These are phyloP conservation scores for Antrodiella citrinella DNA, from an alignment of 768 basidiomycete genomes.

Conservation along the genomic window DNA sequence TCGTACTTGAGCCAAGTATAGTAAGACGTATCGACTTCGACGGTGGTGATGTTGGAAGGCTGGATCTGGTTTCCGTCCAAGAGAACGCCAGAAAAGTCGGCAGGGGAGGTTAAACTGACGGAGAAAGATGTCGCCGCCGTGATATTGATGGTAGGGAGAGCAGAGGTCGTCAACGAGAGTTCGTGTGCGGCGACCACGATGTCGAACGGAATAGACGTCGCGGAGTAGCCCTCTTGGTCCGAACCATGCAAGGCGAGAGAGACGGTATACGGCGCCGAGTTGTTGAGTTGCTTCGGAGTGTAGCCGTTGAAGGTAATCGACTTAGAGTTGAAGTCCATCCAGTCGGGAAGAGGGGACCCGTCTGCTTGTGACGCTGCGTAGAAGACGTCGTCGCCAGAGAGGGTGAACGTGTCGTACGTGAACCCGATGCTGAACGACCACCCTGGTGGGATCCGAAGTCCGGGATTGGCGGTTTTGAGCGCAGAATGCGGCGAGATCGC, in stretches of 20 bases:
- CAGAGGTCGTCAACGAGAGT: slow-evolving; percentile 36
- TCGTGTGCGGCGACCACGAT: slow-evolving; percentile 65
- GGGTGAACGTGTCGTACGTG: slow-evolving; percentile 48
- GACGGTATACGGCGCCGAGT: slow-evolving; percentile 34
- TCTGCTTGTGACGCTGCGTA: slow-evolving; percentile 60
- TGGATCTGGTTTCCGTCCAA: slow-evolving; percentile 56
- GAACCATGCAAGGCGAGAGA: slow-evolving; percentile 58
- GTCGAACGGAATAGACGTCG: slow-evolving; percentile 50
- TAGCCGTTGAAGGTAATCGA: slow-evolving; percentile 75
- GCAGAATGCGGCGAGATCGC: slow-evolving; percentile 53
- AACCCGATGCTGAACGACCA: slow-evolving; percentile 95
- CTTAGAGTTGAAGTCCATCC: slow-evolving; percentile 63
- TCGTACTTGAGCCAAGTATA: slow-evolving; percentile 63
- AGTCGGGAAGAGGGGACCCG: slow-evolving; percentile 64
- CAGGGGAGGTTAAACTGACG: slow-evolving; percentile 41
- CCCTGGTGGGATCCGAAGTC: slow-evolving; percentile 62
- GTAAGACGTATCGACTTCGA: slow-evolving; percentile 52
- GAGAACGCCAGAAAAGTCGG: slow-evolving; percentile 55
- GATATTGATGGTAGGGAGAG: slow-evolving; percentile 61
- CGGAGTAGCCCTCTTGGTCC: slow-evolving; percentile 66
- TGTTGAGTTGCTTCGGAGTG: slow-evolving; percentile 41
- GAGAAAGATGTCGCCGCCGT: slow-evolving; percentile 50
- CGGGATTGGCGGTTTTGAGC: slow-evolving; percentile 37
- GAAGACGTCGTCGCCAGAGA: slow-evolving; percentile 21
- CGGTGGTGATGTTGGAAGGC: slow-evolving; percentile 43